Percentiles rank a stretch among this genome's conserved stretches.
Conservation (phyloP, 2,329 filamentous ascomycete genomes). For the Fusarium austroafricanum region DNA sequence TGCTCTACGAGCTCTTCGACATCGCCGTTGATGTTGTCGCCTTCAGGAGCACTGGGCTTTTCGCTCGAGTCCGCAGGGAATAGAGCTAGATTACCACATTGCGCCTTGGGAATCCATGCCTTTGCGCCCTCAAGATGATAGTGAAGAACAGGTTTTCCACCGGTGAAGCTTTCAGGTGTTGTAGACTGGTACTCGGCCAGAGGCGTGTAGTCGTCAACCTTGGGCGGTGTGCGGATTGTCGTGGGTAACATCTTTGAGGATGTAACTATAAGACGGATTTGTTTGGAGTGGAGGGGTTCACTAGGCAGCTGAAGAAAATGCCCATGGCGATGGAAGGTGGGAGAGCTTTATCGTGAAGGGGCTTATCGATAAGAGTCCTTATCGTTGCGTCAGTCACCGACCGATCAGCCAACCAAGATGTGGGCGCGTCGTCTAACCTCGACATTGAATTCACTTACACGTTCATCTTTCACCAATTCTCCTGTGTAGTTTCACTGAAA, state of each 20-base stretch:
- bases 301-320: slow-evolving; percentile 40
- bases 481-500: neutral
- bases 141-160: slow-evolving; percentile 77
- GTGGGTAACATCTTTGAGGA: slow-evolving; percentile 56
- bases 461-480: neutral
- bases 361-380: slow-evolving; percentile 37
- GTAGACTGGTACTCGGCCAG: slow-evolving; percentile 77
- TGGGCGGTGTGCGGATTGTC: slow-evolving; percentile 68
- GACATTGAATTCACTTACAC: slow-evolving; percentile 6
- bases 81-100: slow-evolving; percentile 66
- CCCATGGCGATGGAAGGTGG: slow-evolving; percentile 30
- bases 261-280: slow-evolving; percentile 1
- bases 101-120: slow-evolving; percentile 66
- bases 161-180: slow-evolving; percentile 79
- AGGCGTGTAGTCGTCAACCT: slow-evolving; percentile 69
- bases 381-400: slow-evolving; percentile 2
- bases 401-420: neutral
- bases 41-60: slow-evolving; percentile 43
- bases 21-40: slow-evolving; percentile 45
- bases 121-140: slow-evolving; percentile 68
- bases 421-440: slow-evolving; percentile 10
- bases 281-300: slow-evolving; percentile 40
- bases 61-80: slow-evolving; percentile 57
- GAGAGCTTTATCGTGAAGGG: slow-evolving; percentile 34
- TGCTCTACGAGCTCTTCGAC: slow-evolving; percentile 57